Evolutionary conservation across 1,284 basidiomycete species (phyloP).

Genomic region (Calocybe gambosa): DNA sequence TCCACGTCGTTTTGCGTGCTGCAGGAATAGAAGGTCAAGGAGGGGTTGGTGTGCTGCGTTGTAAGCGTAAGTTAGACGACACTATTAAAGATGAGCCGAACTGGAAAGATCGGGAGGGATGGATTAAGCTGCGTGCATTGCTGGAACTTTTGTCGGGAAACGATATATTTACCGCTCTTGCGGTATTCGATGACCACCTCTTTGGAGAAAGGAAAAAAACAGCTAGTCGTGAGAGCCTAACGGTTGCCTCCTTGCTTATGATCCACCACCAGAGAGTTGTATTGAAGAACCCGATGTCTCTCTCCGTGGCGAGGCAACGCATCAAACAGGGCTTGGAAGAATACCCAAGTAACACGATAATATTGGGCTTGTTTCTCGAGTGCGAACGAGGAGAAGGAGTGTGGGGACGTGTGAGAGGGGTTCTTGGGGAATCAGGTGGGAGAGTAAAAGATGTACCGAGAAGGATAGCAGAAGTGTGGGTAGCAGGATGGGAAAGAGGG

Average conservation of each 20-base stretch:
- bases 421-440: slow-evolving; percentile 41
- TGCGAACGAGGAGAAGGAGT: slow-evolving; percentile 69
- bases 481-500: slow-evolving; percentile 69
- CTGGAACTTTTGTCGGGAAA: slow-evolving; percentile 53
- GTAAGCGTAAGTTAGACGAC: slow-evolving; percentile 53
- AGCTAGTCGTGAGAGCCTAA: slow-evolving; percentile 52
- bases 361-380: slow-evolving; percentile 75
- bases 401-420: slow-evolving; percentile 60
- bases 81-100: slow-evolving; percentile 23
- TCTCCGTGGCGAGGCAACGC: slow-evolving; percentile 53
- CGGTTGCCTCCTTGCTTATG: slow-evolving; percentile 51
- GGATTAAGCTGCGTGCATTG: slow-evolving; percentile 58
- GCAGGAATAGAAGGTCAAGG: slow-evolving; percentile 45
- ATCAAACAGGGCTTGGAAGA: slow-evolving; percentile 47
- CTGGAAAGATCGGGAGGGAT: slow-evolving; percentile 55
- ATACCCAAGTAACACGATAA: slow-evolving; percentile 69
- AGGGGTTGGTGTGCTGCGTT: slow-evolving; percentile 49
- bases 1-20: slow-evolving; percentile 49
- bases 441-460: slow-evolving; percentile 52
- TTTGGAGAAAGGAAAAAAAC: slow-evolving; percentile 21
- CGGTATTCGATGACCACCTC: slow-evolving; percentile 42
- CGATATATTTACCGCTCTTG: slow-evolving; percentile 35
- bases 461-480: slow-evolving; percentile 66
- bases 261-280: slow-evolving; percentile 55
- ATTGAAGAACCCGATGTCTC: slow-evolving; percentile 54